Conservation (phyloP, 371 early-diverging fungal genomes). For the Rhizopus stolonifer region DNA sequence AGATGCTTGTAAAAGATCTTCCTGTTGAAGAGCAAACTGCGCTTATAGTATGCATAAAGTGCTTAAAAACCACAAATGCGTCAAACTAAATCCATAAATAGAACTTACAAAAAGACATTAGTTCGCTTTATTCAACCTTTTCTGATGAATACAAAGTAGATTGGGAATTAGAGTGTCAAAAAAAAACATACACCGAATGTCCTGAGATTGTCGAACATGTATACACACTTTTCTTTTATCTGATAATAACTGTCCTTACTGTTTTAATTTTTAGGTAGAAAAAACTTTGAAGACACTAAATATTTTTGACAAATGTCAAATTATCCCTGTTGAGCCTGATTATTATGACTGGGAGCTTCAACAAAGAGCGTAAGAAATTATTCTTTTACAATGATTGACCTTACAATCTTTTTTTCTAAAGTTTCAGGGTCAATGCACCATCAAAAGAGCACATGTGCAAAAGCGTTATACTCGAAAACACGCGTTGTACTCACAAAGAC, state of each 20-base stretch:
- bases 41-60: constrained; percentile 8
- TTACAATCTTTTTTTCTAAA: constrained; percentile 5
- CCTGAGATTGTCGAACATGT: constrained; percentile 22
- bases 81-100: not conserved
- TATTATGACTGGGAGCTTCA: constrained; percentile 80
- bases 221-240: not conserved
- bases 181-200: constrained; percentile 13
- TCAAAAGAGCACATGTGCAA: constrained; percentile 78
- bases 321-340: constrained; percentile 59
- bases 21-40: constrained; percentile 11
- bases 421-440: constrained; percentile 65
- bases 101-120: constrained; percentile 25
- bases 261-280: constrained; percentile 29
- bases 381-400: not conserved
- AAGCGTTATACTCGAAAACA: constrained; percentile 80
- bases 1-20: constrained; percentile 18
- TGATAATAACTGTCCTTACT: no score
- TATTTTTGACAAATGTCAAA: constrained; percentile 36
- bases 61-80: not conserved
- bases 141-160: constrained; percentile 21
- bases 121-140: constrained; percentile 19
- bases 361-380: constrained; percentile 54
- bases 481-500: constrained; percentile 53
- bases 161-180: constrained; percentile 21
- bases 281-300: constrained; percentile 22